Conservation (phyloP, 2,329 filamentous ascomycete genomes). For the Pestalotiopsis sp. region DNA sequence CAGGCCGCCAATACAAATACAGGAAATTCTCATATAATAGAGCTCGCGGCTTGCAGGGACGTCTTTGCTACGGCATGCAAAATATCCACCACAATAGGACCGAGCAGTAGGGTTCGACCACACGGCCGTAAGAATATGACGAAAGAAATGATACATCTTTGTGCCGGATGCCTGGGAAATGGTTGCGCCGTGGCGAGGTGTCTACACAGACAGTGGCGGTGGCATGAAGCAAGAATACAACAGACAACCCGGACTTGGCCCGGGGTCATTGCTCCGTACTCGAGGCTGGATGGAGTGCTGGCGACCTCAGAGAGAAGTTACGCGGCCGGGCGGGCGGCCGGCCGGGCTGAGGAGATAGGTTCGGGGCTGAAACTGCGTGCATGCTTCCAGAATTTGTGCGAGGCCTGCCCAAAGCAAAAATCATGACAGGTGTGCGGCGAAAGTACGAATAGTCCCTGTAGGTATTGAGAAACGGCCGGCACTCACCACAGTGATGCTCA, state of each 20-base stretch:
- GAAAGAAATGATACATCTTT: neutral
- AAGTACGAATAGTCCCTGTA: neutral
- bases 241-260: neutral
- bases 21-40: neutral
- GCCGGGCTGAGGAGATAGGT: neutral
- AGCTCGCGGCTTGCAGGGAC: neutral
- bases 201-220: neutral
- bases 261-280: neutral
- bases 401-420: neutral
- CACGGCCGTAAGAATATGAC: neutral
- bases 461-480: neutral
- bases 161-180: neutral
- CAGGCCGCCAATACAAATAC: neutral
- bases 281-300: neutral
- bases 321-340: neutral
- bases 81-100: neutral
- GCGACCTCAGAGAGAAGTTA: neutral
- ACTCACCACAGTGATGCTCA: neutral
- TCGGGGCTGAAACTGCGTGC: conserved; percentile 1
- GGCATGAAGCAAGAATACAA: neutral
- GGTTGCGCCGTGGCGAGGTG: neutral
- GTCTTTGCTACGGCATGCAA: neutral
- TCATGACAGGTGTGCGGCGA: neutral
- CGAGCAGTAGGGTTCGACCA: neutral
- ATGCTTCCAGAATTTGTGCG: neutral